Percentiles rank a stretch among this genome's conserved stretches.
phyloP scores from a whole-genome alignment of 805 yeast species.

The Scheffersomyces amazonensis region DNA sequence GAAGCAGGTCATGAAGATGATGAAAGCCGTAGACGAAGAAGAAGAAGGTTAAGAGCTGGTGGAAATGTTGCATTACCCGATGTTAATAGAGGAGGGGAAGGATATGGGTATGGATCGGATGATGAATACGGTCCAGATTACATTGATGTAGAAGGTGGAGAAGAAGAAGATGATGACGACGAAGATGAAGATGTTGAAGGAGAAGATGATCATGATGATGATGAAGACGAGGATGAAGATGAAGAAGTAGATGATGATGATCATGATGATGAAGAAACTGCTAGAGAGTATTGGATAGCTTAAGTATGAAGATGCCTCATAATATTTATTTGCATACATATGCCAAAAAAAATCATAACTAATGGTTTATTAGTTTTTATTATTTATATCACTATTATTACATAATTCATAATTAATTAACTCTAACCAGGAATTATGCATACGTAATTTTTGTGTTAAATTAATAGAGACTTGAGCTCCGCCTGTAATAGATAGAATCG shows the following conservation, averaged over 20 bases:
- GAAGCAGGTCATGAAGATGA: neutral
- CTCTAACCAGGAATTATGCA: too few species aligned
- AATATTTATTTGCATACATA: too few species aligned
- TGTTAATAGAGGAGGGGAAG: conserved; percentile 29
- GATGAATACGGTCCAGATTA: conserved; percentile 19
- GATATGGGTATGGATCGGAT: conserved; percentile 25
- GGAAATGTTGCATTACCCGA: conserved; percentile 10
- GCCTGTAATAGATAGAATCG: too few species aligned
- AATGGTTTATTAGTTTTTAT: too few species aligned
- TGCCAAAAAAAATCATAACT: too few species aligned
- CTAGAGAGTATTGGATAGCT: neutral
- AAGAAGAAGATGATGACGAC: conserved; percentile 1
- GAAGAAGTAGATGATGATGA: conserved; percentile 4
- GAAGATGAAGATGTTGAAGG: conserved; percentile 1
- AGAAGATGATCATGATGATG: conserved; percentile 1
- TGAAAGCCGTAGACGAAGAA: neutral
- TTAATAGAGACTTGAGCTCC: too few species aligned
- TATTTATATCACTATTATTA: too few species aligned
- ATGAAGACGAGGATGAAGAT: conserved; percentile 2
- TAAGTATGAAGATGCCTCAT: too few species aligned
- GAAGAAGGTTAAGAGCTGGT: neutral
- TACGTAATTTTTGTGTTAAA: too few species aligned
- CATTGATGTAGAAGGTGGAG: conserved; percentile 10
- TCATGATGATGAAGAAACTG: too few species aligned
- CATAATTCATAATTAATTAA: too few species aligned